Base-by-base conservation (phyloP, 2,329 filamentous ascomycete species). In the Neopestalotiopsis sp. region DNA sequence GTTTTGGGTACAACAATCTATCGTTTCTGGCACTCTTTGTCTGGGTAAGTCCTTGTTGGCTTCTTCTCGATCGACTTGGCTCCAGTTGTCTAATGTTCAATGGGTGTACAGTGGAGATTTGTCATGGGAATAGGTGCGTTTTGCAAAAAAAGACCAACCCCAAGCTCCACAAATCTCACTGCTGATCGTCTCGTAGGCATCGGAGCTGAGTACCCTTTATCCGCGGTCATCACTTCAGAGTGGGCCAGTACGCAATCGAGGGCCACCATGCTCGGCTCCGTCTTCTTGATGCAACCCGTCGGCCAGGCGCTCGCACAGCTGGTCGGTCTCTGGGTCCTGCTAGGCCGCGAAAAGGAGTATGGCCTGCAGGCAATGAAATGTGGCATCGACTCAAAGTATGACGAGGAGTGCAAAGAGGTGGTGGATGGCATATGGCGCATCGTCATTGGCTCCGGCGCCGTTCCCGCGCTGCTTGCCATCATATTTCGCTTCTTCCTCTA, bases 221-320 rank as follows among this genome's bases (percentile, higher is more conserved):
- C 85, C 64, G 89, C 90, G 0, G 87, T 91, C 4, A 92, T 92
- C 32, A 91, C 89, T 0, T 87, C 90, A 1, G 90, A 92, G 82
- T 91, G 85, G 81, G 80, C 85, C 4, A 87, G 84, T 70, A 91
- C 88, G 0, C 86, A 85, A 61, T 88, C 89, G 17, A 82, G 90
- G 61, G 87, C 87, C 20, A 87, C 85, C 14, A 92, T 92, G 90
- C 81, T 92, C 70, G 88, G 89, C 4, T 85, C 85, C 5, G 89
- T 92, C 49, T 92, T 92, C 75, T 84, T 91, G 73, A 91, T 90
- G 86, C 90, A 92, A 72, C 89, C 90, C 1, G 81, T 92, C 6
- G 90, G 90, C 7, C 90, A 91, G 74, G 87, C 91, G 1, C 81
- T 90, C 3, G 89, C 89, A 20, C 89, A 90, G 71, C 76, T 91